Evolutionary conservation across 2,329 filamentous ascomycete genomes (phyloP), one percentile per base, ranked within the genome.

Genomic region (Rasamsonia emersonii): DNA sequence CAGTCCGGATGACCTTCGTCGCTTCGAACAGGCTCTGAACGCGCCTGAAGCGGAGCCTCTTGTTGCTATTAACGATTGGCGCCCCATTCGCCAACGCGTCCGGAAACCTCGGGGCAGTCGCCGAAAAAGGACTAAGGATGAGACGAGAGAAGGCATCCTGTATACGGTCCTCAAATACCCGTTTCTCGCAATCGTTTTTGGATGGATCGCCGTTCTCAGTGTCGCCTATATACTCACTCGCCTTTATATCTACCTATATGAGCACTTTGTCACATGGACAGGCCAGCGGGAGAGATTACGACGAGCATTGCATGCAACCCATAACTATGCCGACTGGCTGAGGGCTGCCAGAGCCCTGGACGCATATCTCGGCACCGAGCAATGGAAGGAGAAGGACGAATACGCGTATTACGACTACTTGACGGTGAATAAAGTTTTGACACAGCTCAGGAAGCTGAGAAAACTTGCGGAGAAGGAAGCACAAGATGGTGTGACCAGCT

Each of bases 31-130:
- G 37, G 89, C 89, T 5, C 72, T 95, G 6, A 73, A 77, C n/a
- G 84, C 83, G 2, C 86, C 88, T 1, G 86, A 93, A 40, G 75
- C 75, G 1, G 70, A 79, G 24, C 77, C 82, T 20, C 77, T 96
- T 48, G 83, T 85, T 3, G 89, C 91, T 24, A 77, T 93, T 52
- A 93, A 93, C 56, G 91, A 98, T 65, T 98, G 91, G 91, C 79
- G 84, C 10, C 91, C 91, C 0, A 76, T 96, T 9, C 79, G 82
- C 45, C 76, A 89, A 53, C 78, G 73, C 36, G 70, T 88, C 14
- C 67, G 68, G 36, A 63, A 56, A 54, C 59, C 49, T 41, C 56
- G 53, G 45, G 32, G 36, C 9, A 43, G 44, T 21, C 53, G 73
- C 18, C 70, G 70, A 19, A 63, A 58, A 37, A 53, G 51, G 13